phyloP scores from a whole-genome alignment of 129 eudicot genomes.

The Silybum marianum region DNA sequence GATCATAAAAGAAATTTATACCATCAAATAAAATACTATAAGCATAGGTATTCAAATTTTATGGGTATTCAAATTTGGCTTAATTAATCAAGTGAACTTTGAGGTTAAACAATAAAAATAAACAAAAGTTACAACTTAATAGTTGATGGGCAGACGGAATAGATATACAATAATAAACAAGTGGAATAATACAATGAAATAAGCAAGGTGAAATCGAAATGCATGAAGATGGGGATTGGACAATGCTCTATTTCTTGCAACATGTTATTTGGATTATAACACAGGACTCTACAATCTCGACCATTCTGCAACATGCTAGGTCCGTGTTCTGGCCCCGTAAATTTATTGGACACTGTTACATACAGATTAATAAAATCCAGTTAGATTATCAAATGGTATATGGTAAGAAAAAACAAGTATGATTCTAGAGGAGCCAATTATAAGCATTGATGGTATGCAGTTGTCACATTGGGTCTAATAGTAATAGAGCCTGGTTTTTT shows the following conservation, averaged over 20 bases:
- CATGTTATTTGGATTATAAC: neutral
- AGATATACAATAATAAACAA: too few relatives aligned
- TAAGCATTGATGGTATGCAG: neutral
- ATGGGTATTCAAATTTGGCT: too few relatives aligned
- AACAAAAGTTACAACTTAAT: too few relatives aligned
- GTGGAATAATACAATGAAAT: neutral
- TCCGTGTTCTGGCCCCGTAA: neutral
- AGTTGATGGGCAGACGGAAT: too few relatives aligned
- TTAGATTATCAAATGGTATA: neutral
- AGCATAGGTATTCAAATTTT: too few relatives aligned
- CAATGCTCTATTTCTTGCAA: neutral
- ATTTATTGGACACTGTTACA: neutral
- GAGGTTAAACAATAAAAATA: too few relatives aligned
- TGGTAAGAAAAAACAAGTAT: neutral
- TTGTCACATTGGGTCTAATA: neutral
- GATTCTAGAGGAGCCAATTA: neutral
- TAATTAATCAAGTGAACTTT: too few relatives aligned
- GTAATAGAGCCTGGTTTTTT: neutral
- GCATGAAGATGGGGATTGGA: constrained; percentile 13
- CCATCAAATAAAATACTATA: too few relatives aligned
- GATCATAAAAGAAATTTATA: too few relatives aligned
- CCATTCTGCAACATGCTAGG: neutral
- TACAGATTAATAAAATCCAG: neutral
- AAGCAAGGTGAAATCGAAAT: neutral
- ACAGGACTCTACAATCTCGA: neutral